Evolutionary conservation across 306 rosid genomes (phyloP), one percentile per base, ranked within the genome.

Genomic region (Comarum palustre): DNA sequence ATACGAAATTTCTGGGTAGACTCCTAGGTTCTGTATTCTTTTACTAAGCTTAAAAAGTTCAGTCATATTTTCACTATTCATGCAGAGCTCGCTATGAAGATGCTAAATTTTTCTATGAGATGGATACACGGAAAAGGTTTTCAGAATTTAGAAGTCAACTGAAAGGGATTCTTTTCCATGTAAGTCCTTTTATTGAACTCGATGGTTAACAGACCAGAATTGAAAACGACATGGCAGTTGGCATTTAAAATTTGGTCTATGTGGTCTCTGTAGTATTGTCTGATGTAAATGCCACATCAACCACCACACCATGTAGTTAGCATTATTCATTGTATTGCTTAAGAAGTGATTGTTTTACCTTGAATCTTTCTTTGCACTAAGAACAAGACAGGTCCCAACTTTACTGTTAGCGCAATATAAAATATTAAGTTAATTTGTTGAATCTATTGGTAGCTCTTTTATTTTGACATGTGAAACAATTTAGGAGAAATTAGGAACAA

Each of bases 41-140:
- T 50, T 55, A 61, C 51, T 68, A 62, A 66, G 34, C 38, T 34
- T 34, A 6, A 34, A 38, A 78, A 47, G 31, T 63, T 42, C 22
- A 81, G 61, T 31, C 76, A 31, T 31, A 55, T 10, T 65, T 42
- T 64, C 55, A 16, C 72, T 75, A 46, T 84, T 64, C 72, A 74
- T 90, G 84, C 86, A 93, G 97, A 78, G 96, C 98, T 68, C 94
- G 96, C 72, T 93, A 89, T 78, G 97, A 93, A 85, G 98, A 93
- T 90, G 98, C 98, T 1, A 93, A 90, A 71, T 93, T 93, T 85
- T 93, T 93, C 84, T 93, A 93, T 58, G 90, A 82, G 88, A 74
- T 84, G 80, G 97, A 93, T 78, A 87, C 90, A 8, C 75, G 79
- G 17, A 93, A 89, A 86, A 85, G 71, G 67, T 82, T 93, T 81